Base-by-base conservation (phyloP, 2,329 filamentous ascomycete species). In the Raffaelea arxii region DNA sequence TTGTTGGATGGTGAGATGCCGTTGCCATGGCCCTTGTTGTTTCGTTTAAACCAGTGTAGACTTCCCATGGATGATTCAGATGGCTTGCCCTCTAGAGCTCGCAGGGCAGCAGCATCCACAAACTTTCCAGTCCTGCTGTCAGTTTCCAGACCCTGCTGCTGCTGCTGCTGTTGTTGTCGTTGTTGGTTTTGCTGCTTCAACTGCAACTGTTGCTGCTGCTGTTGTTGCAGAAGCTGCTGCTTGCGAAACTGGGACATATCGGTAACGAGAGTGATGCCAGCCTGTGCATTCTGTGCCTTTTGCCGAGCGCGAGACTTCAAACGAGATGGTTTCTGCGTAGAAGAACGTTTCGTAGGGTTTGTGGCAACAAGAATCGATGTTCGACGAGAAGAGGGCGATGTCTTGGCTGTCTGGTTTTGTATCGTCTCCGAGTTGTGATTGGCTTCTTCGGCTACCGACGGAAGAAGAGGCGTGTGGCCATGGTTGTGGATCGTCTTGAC, bases 211-310 rank as follows among this genome's bases (percentile, higher is more conserved):
- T 68, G 63, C 30, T 63, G 64, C 12, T 68, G 58, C 21, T 61
- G 71, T 58, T 57, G 46, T 12, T 43, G 45, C 23, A 48, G 42
- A n/a, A 62, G 70, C 59, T 58, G 70, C 53, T 67, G 66, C 41
- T 54, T 56, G 23, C 65, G 75, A 58, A 69, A 69, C 50, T 62
- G 67, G 50, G 77, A 67, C 68, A 86, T 82, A 57, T 82, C 81
- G 2, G 84, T 89, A 52, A 86, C 78, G 19, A 88, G 61, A 52
- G 70, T 81, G 57, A 86, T 84, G 12, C 80, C 80, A 9, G 75
- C 76, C 62, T 74, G 71, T 47, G 72, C 69, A 59, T 81, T 77
- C 57, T 80, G 70, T 21, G 71, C 70, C 55, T 76, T 77, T 56
- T 84, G 79, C 44, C 79, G 70, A 25, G 74, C 71, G 46, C 73